phyloP scores from a whole-genome alignment of 371 early-diverging fungal species.

The Nematocida sp. region DNA sequence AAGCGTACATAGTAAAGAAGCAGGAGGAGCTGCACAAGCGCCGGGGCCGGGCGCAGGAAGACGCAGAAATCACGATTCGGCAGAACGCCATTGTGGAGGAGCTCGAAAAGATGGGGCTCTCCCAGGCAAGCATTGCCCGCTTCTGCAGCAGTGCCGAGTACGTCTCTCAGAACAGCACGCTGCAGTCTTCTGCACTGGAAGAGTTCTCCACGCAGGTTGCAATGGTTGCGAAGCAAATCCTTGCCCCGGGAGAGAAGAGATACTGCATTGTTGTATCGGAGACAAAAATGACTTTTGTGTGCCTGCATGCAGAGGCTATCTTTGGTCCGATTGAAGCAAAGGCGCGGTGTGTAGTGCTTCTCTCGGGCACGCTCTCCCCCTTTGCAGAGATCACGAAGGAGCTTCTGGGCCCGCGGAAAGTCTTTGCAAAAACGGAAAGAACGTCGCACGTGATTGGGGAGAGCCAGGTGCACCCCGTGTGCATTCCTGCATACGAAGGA shows the following conservation, averaged over 20 bases:
- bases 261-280: constrained; percentile 16
- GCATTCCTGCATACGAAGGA: background rate
- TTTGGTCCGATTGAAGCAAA: constrained; percentile 58
- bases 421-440: constrained; percentile 14
- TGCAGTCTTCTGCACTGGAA: background rate
- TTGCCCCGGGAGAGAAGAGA: background rate
- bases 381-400: constrained; percentile 68
- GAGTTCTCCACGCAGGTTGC: background rate
- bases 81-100: constrained; percentile 45
- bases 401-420: constrained; percentile 46
- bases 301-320: constrained; percentile 65
- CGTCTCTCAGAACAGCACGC: background rate
- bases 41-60: background rate
- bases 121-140: background rate
- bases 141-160: background rate
- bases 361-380: constrained; percentile 76
- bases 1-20: constrained; percentile 8
- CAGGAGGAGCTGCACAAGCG: background rate
- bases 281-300: constrained; percentile 30
- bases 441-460: constrained; percentile 8
- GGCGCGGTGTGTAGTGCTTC: constrained; percentile 70
- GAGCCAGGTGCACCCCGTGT: constrained; percentile 4
- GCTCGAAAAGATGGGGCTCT: constrained; percentile 53
- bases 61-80: constrained; percentile 3
- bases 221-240: background rate